Evolutionary conservation across 768 basidiomycete species (phyloP).

Genomic region (Mycena metata): DNA sequence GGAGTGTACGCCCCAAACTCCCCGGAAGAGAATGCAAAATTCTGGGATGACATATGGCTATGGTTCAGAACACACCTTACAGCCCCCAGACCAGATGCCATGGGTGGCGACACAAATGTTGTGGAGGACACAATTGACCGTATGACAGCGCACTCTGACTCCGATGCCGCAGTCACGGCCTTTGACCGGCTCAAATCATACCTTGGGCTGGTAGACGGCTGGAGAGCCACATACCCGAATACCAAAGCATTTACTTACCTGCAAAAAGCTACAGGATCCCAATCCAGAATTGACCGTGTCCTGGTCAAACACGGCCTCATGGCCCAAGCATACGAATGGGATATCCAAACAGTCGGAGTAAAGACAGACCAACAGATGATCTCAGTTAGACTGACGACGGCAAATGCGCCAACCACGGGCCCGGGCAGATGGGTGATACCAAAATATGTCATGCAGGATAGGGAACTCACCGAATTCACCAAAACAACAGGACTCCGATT

Average conservation of each 20-base stretch:
- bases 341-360: slow-evolving; percentile 39
- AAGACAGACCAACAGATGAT: slow-evolving; percentile 51
- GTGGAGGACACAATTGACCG: slow-evolving; percentile 49
- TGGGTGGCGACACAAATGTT: background rate
- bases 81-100: background rate
- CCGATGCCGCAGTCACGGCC: slow-evolving; percentile 8
- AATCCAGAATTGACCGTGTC: slow-evolving; percentile 55
- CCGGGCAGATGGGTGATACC: slow-evolving; percentile 51
- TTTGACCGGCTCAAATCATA: slow-evolving; percentile 41
- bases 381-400: slow-evolving; percentile 37
- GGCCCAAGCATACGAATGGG: slow-evolving; percentile 42
- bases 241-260: slow-evolving; percentile 46
- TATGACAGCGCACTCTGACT: slow-evolving; percentile 46
- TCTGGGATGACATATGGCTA: background rate
- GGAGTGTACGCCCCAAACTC: background rate
- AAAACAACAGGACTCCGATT: background rate
- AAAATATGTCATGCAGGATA: slow-evolving; percentile 38
- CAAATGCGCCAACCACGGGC: slow-evolving; percentile 44
- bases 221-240: slow-evolving; percentile 44
- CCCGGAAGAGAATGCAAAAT: background rate
- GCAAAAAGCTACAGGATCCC: slow-evolving; percentile 31
- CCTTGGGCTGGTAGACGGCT: slow-evolving; percentile 47
- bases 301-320: slow-evolving; percentile 40
- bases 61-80: background rate
- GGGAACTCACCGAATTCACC: slow-evolving; percentile 7